Conservation (phyloP, 805 yeast genomes). For the Candida saitoana region DNA sequence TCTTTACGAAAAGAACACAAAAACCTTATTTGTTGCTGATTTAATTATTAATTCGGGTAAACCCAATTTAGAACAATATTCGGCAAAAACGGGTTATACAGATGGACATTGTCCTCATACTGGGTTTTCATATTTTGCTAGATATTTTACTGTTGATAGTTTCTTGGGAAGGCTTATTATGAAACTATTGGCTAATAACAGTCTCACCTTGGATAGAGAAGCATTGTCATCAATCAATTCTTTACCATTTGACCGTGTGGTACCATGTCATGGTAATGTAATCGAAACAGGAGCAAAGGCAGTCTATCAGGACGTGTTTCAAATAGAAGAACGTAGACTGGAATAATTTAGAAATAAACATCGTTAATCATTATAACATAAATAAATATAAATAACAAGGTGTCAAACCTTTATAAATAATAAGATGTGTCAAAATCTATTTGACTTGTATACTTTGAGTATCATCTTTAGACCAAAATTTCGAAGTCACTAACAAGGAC, state of each 20-base stretch:
- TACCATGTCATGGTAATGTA: not conserved
- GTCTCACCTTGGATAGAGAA: not conserved
- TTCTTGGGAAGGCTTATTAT: not conserved
- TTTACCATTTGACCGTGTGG: not conserved
- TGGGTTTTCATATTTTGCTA: slow-evolving; percentile 36
- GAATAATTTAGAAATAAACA: not conserved
- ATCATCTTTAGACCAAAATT: too few relatives aligned
- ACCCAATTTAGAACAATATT: slow-evolving; percentile 37
- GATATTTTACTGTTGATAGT: not conserved
- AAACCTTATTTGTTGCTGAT: slow-evolving; percentile 56
- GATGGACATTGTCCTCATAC: slow-evolving; percentile 37
- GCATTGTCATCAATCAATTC: not conserved
- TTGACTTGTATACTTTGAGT: too few relatives aligned
- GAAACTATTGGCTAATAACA: not conserved
- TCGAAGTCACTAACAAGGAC: slow-evolving; percentile 9
- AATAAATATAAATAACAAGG: not conserved
- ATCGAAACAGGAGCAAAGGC: not conserved
- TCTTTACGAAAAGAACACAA: slow-evolving; percentile 43
- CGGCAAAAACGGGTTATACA: slow-evolving; percentile 43
- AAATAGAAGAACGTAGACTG: not conserved
- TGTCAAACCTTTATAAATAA: too few relatives aligned
- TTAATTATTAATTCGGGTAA: slow-evolving; percentile 53
- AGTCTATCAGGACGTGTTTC: not conserved
- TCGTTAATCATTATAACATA: slow-evolving; percentile 1
- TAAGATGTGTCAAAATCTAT: not conserved